phyloP scores from a whole-genome alignment of 2,329 filamentous ascomycete genomes.

The Ilyonectria robusta region DNA sequence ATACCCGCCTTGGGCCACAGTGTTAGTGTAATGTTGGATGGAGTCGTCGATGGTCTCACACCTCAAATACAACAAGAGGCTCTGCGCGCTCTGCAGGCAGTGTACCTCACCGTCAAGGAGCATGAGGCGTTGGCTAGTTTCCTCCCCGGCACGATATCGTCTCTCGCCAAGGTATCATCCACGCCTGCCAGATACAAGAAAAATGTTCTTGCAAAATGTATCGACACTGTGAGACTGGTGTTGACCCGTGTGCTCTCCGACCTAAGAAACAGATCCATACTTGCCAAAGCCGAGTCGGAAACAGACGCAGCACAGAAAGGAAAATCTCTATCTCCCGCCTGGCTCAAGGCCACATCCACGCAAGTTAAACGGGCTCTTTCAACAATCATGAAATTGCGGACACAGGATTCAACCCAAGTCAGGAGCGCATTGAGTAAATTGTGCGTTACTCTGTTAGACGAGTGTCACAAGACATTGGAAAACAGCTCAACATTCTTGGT shows the following conservation, averaged over 20 bases:
- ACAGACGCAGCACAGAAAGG: slow-evolving; percentile 42
- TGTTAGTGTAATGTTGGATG: slow-evolving; percentile 84
- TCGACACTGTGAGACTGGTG: slow-evolving; percentile 71
- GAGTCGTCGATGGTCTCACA: slow-evolving; percentile 74
- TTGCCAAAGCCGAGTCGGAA: slow-evolving; percentile 52
- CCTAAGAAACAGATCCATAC: slow-evolving; percentile 65
- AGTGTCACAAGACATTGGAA: slow-evolving; percentile 81
- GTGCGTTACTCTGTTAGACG: slow-evolving; percentile 82
- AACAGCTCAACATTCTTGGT: slow-evolving; percentile 80
- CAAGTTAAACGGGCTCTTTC: slow-evolving; percentile 89
- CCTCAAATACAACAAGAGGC: slow-evolving; percentile 80
- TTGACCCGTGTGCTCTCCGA: slow-evolving; percentile 71
- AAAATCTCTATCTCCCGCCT: slow-evolving; percentile 66
- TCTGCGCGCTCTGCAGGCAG: slow-evolving; percentile 72
- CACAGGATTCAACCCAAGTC: slow-evolving; percentile 78
- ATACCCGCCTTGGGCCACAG: slow-evolving; percentile 87
- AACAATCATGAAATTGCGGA: slow-evolving; percentile 81
- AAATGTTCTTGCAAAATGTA: slow-evolving; percentile 72
- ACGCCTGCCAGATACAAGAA: slow-evolving; percentile 72
- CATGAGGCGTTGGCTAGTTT: slow-evolving; percentile 85
- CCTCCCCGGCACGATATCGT: slow-evolving; percentile 88
- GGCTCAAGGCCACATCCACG: slow-evolving; percentile 84
- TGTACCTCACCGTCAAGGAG: slow-evolving; percentile 77
- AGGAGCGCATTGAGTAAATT: slow-evolving; percentile 76
- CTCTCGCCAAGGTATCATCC: slow-evolving; percentile 81